A percentile compares a stretch with the other conserved stretches of the same genome.
phyloP scores from a whole-genome alignment of 495 filamentous ascomycete species.

The Daldinia grandis region DNA sequence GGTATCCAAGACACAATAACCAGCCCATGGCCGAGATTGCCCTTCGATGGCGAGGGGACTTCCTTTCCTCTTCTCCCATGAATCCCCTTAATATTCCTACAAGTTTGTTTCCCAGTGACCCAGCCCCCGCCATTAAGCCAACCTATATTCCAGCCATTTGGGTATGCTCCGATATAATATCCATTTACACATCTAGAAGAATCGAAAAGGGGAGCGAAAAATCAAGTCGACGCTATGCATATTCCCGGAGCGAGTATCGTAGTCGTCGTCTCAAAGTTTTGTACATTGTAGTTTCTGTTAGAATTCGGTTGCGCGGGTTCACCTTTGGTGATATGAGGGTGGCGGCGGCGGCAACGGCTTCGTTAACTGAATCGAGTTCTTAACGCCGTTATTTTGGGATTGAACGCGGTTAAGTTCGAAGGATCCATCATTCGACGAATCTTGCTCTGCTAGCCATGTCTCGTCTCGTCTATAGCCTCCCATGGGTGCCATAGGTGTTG shows the following conservation, averaged over 20 bases:
- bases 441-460: slow-evolving; percentile 41
- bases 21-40: slow-evolving; percentile 21
- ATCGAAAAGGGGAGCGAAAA: slow-evolving; percentile 15
- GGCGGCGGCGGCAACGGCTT: slow-evolving; percentile 24
- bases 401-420: slow-evolving; percentile 15
- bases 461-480: slow-evolving; percentile 16
- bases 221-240: slow-evolving; percentile 4
- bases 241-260: background rate
- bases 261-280: slow-evolving; percentile 1
- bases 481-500: slow-evolving; percentile 2
- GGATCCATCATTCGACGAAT: slow-evolving; percentile 35
- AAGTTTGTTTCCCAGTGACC: slow-evolving; percentile 16
- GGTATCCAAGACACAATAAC: slow-evolving; percentile 11
- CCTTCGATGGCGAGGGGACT: slow-evolving; percentile 3
- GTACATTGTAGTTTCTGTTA: slow-evolving; percentile 1
- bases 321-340: slow-evolving; percentile 11
- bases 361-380: slow-evolving; percentile 3
- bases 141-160: slow-evolving; percentile 11
- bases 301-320: background rate
- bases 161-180: slow-evolving; percentile 28
- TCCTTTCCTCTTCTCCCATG: slow-evolving; percentile 9
- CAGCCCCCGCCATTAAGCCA: slow-evolving; percentile 24
- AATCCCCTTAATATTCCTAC: slow-evolving; percentile 10
- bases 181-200: slow-evolving; percentile 31
- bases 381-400: slow-evolving; percentile 4